Evolutionary conservation across 164 flowering plant species (phyloP).

Genomic region (Macadamia tetraphylla): DNA sequence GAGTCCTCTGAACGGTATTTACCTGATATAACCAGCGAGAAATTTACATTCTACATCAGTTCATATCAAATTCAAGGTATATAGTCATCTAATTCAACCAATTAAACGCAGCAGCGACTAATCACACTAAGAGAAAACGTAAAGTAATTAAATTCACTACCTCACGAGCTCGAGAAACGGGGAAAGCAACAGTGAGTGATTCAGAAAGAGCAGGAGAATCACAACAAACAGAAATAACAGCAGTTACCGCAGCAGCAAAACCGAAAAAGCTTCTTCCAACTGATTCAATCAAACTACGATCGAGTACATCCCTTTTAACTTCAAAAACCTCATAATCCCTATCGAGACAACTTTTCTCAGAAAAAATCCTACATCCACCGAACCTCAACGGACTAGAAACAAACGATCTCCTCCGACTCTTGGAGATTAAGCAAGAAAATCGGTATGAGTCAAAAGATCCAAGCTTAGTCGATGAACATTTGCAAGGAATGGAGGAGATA

Average conservation of each 20-base stretch:
- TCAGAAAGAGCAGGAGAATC: conserved; percentile 67
- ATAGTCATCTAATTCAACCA: background rate
- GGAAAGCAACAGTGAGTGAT: conserved; percentile 89
- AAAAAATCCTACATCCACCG: background rate
- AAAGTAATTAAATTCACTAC: conserved; percentile 22
- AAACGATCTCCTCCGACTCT: conserved; percentile 11
- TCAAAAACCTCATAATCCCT: conserved; percentile 1
- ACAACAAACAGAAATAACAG: conserved; percentile 31
- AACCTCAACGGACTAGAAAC: conserved; percentile 7
- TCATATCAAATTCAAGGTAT: background rate
- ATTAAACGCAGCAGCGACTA: background rate
- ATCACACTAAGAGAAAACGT: background rate
- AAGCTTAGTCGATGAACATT: conserved; percentile 18
- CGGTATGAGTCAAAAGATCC: conserved; percentile 9
- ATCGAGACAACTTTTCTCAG: background rate
- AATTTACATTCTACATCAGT: background rate
- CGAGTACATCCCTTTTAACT: background rate
- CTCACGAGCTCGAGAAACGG: conserved; percentile 90
- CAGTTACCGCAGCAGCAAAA: conserved; percentile 59
- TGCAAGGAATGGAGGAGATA: conserved; percentile 17
- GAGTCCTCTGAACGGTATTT: conserved; percentile 88
- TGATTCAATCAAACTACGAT: conserved; percentile 18
- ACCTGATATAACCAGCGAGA: conserved; percentile 39
- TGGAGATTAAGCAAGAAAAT: conserved; percentile 16
- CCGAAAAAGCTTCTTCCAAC: conserved; percentile 41